phyloP scores from a whole-genome alignment of 441 rosid genomes.

The Jatropha multifida region DNA sequence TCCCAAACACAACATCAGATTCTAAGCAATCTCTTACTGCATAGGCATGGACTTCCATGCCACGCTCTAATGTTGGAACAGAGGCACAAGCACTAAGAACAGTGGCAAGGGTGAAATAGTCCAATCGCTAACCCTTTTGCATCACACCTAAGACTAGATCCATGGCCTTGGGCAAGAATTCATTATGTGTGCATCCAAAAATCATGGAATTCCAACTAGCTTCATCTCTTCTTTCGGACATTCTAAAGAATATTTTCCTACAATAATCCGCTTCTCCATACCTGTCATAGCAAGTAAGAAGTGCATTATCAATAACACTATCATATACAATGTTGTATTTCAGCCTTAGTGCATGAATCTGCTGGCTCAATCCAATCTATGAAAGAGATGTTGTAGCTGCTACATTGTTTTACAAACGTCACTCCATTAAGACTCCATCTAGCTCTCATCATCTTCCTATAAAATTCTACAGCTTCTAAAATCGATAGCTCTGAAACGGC shows the following conservation, averaged over 20 bases:
- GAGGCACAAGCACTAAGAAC: constrained; percentile 96
- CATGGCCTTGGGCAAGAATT: constrained; percentile 65
- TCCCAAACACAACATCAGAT: constrained; percentile 84
- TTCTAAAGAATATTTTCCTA: constrained; percentile 71
- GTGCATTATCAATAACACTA: constrained; percentile 68
- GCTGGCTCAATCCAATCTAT: constrained; percentile 45
- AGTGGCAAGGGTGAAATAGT: constrained; percentile 77
- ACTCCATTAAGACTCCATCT: no score
- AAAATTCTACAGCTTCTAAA: constrained; percentile 12
- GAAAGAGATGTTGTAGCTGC: constrained; percentile 61
- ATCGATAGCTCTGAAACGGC: constrained; percentile 52
- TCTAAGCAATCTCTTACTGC: constrained; percentile 72
- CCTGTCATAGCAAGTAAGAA: constrained; percentile 80
- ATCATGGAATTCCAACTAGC: constrained; percentile 89
- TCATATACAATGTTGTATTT: constrained; percentile 51
- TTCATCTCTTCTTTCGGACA: constrained; percentile 77
- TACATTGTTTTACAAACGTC: constrained; percentile 66
- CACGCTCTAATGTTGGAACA: constrained; percentile 81
- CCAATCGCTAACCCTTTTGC: constrained; percentile 71
- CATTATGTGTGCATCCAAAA: constrained; percentile 80
- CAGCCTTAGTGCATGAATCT: constrained; percentile 61
- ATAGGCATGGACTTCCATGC: constrained; percentile 91
- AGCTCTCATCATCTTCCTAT: no score
- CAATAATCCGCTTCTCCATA: constrained; percentile 68
- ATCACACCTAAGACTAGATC: constrained; percentile 73